Conservation (phyloP, 257 asterid genomes). For the Gynochthodes officinalis region DNA sequence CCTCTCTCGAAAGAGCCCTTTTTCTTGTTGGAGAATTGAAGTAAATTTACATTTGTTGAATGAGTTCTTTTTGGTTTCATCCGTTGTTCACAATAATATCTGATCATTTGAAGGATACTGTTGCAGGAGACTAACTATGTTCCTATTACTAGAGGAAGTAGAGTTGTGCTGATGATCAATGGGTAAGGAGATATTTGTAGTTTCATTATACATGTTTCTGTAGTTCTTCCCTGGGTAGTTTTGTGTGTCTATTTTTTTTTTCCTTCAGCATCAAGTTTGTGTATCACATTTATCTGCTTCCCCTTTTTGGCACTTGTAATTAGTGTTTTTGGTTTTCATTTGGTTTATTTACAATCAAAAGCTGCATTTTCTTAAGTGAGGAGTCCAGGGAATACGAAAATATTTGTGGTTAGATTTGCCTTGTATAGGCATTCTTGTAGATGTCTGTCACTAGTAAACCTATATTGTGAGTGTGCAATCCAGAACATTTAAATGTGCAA, state of each 20-base stretch:
- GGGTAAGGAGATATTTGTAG: constrained; percentile 50
- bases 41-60: neutral
- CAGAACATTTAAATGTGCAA: neutral
- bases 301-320: neutral
- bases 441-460: neutral
- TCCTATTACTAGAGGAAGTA: constrained; percentile 87
- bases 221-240: neutral
- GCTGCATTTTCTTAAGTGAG: neutral
- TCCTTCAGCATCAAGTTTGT: neutral
- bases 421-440: neutral
- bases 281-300: too few species aligned
- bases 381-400: neutral
- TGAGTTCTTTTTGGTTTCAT: neutral
- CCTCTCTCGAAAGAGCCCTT: neutral
- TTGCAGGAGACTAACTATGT: constrained; percentile 91
- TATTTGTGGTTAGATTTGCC: neutral
- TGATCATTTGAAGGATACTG: constrained; percentile 18
- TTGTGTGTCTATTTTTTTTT: neutral
- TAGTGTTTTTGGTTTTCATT: neutral
- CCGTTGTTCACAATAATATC: neutral
- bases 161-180: constrained; percentile 83
- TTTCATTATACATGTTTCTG: neutral
- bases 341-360: neutral
- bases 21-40: neutral
- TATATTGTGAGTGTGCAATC: constrained; percentile 2